Evolutionary conservation across 805 yeast genomes (phyloP).

Genomic region (Zygosaccharomyces rouxii): DNA sequence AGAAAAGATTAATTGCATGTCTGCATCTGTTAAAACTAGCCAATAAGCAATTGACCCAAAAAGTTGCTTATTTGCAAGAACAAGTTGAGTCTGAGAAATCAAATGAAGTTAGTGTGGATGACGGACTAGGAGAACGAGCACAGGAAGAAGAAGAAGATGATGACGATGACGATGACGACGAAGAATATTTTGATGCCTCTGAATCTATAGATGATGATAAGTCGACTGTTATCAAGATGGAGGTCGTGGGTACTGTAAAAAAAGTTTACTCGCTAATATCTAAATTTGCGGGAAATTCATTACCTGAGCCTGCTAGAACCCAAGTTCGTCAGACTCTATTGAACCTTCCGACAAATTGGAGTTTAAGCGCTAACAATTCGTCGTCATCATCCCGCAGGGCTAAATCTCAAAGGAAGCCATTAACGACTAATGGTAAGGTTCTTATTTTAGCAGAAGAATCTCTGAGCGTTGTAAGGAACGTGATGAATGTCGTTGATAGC

Average conservation of each 20-base stretch:
- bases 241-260: conserved; percentile 82
- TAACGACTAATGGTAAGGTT: conserved; percentile 62
- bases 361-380: conserved; percentile 37
- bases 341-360: conserved; percentile 71
- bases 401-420: conserved; percentile 10
- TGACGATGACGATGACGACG: conserved; percentile 26
- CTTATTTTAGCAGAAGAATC: conserved; percentile 84
- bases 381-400: conserved; percentile 13
- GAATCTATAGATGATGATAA: conserved; percentile 24
- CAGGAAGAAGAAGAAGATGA: conserved; percentile 13
- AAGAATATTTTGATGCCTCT: conserved; percentile 36
- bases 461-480: conserved; percentile 76
- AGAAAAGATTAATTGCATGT: conserved; percentile 71
- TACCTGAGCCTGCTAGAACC: conserved; percentile 74
- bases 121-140: conserved; percentile 6
- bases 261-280: conserved; percentile 84
- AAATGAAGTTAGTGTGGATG: conserved; percentile 10
- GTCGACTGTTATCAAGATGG: conserved; percentile 57
- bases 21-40: conserved; percentile 77
- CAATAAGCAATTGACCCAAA: conserved; percentile 64
- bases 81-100: conserved; percentile 46
- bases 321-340: conserved; percentile 77
- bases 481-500: conserved; percentile 79
- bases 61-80: conserved; percentile 61
- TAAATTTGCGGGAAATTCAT: conserved; percentile 69